phyloP scores from a whole-genome alignment of 495 filamentous ascomycete genomes.

The Pseudoneurospora amorphoporcata region DNA sequence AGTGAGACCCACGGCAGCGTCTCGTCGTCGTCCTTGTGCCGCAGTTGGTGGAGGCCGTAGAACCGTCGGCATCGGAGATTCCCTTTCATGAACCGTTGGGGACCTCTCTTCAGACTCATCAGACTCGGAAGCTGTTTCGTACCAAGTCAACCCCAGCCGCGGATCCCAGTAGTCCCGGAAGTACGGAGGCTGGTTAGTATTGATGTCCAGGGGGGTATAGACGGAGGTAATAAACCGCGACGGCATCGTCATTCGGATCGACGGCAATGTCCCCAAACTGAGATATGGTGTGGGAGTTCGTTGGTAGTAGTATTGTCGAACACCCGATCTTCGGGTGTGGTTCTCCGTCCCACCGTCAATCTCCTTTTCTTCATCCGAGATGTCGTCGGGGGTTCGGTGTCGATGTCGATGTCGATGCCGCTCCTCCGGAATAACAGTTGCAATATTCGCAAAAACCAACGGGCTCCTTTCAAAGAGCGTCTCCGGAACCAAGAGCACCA shows the following conservation, averaged over 20 bases:
- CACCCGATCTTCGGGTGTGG: neutral
- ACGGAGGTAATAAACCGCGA: slow-evolving; percentile 11
- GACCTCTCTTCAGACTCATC: neutral
- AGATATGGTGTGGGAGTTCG: slow-evolving; percentile 9
- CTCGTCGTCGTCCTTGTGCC: neutral
- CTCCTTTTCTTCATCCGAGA: neutral
- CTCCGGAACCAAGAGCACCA: slow-evolving; percentile 46
- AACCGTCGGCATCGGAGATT: neutral
- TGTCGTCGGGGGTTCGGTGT: neutral
- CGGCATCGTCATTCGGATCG: slow-evolving; percentile 17
- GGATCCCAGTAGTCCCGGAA: neutral
- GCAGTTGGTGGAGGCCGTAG: neutral
- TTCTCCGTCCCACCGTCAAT: neutral
- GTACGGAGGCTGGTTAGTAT: neutral
- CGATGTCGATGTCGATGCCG: neutral
- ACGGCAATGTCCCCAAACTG: slow-evolving; percentile 15
- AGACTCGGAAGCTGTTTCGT: slow-evolving; percentile 4
- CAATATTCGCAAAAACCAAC: slow-evolving; percentile 6
- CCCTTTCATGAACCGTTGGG: neutral
- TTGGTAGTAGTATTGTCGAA: slow-evolving; percentile 5
- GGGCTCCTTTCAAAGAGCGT: slow-evolving; percentile 36
- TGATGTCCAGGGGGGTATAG: neutral
- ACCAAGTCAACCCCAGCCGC: slow-evolving; percentile 8
- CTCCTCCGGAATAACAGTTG: neutral
- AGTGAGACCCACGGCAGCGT: neutral